Conservation (phyloP, 2,329 filamentous ascomycete species). For the Basipetospora chlamydospora region DNA sequence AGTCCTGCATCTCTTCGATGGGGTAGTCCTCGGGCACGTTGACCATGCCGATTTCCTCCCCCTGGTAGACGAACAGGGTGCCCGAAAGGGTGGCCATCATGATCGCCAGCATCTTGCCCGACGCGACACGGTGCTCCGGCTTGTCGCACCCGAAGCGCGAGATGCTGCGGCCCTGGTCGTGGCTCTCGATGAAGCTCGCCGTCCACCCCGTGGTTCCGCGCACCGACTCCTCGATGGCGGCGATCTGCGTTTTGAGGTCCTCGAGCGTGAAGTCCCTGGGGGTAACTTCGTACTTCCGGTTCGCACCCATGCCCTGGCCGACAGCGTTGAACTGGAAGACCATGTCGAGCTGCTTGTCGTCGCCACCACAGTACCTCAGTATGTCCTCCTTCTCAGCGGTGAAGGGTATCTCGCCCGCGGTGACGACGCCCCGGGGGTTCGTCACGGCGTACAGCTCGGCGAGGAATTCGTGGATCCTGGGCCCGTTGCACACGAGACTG, state of each 20-base stretch:
- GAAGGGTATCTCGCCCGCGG: constrained; percentile 35
- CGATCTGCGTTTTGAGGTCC: constrained; percentile 35
- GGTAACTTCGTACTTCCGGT: constrained; percentile 27
- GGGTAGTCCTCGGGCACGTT: constrained; percentile 47
- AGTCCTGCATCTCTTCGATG: constrained; percentile 51
- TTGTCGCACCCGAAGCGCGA: constrained; percentile 37
- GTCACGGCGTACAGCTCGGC: constrained; percentile 28
- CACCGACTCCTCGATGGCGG: constrained; percentile 46
- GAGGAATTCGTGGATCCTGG: constrained; percentile 30
- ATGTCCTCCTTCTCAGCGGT: constrained; percentile 25
- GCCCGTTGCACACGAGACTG: constrained; percentile 39
- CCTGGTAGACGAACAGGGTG: constrained; percentile 55
- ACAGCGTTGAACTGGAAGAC: constrained; percentile 55
- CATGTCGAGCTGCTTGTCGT: constrained; percentile 52
- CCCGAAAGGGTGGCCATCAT: constrained; percentile 43
- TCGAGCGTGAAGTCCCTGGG: constrained; percentile 29
- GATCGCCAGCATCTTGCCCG: constrained; percentile 46
- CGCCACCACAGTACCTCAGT: constrained; percentile 34
- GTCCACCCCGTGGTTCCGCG: constrained; percentile 48
- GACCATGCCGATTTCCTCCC: constrained; percentile 55
- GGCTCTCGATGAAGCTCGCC: constrained; percentile 50
- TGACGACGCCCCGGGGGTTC: constrained; percentile 30
- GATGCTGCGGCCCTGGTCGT: constrained; percentile 48
- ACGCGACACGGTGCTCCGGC: constrained; percentile 29
- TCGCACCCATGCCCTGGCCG: constrained; percentile 31